phyloP scores from a whole-genome alignment of 768 basidiomycete species.

The Suillus discolor region DNA sequence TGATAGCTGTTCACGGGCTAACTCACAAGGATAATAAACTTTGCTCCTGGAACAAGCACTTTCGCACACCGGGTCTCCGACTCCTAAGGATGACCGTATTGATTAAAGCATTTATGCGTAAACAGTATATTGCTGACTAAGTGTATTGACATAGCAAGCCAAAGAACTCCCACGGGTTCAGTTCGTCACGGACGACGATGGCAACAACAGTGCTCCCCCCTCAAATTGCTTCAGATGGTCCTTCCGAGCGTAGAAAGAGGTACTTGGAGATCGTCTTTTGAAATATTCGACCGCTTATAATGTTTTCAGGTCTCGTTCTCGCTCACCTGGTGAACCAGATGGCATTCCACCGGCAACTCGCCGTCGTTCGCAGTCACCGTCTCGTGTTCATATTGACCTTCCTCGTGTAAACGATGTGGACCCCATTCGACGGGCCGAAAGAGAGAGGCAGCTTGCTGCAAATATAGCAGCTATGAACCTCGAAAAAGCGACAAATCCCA shows the following conservation, averaged over 20 bases:
- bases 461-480: slow-evolving; percentile 71
- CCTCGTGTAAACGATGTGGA: slow-evolving; percentile 72
- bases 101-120: no score
- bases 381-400: slow-evolving; percentile 36
- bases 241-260: slow-evolving; percentile 52
- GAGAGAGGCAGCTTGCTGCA: slow-evolving; percentile 79
- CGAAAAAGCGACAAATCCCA: slow-evolving; percentile 57
- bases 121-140: not conserved
- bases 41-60: not conserved
- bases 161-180: not conserved
- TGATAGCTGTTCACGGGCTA: slow-evolving; percentile 20
- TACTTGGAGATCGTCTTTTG: not conserved
- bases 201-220: slow-evolving; percentile 39
- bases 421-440: slow-evolving; percentile 71
- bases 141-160: not conserved
- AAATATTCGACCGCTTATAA: slow-evolving; percentile 6
- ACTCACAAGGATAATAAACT: not conserved
- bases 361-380: slow-evolving; percentile 39
- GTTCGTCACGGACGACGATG: slow-evolving; percentile 33
- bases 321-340: slow-evolving; percentile 35
- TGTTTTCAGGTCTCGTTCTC: slow-evolving; percentile 49
- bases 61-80: not conserved
- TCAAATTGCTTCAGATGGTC: slow-evolving; percentile 33
- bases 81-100: no score
- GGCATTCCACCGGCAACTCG: slow-evolving; percentile 44